A percentile compares a stretch with the other conserved stretches of the same genome.
Evolutionary conservation across 140 eudicot species (phyloP).

Genomic region (Bidens hawaiensis): DNA sequence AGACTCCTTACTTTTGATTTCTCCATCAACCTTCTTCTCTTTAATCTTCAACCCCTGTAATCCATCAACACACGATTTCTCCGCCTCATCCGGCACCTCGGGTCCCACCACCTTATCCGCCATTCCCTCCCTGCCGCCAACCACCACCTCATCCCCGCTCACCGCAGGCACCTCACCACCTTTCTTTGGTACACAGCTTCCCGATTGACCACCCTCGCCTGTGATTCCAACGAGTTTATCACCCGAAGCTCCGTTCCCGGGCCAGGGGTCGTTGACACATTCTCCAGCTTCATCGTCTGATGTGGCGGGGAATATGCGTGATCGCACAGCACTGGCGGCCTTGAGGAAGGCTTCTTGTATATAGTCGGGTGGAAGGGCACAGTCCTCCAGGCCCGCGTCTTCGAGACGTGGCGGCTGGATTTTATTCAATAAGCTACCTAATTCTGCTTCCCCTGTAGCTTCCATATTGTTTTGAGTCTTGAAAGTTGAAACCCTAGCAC

Average conservation of each 20-base stretch:
- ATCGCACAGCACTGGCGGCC: slow-evolving; percentile 77
- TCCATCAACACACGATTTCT: slow-evolving; percentile 59
- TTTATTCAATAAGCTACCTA: slow-evolving; percentile 31
- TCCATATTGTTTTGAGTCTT: slow-evolving; percentile 21
- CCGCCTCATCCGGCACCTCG: slow-evolving; percentile 35
- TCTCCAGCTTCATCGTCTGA: slow-evolving; percentile 45
- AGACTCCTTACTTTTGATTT: slow-evolving; percentile 17
- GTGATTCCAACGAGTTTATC: slow-evolving; percentile 45
- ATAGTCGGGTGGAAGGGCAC: slow-evolving; percentile 83
- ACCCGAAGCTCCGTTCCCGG: slow-evolving; percentile 19
- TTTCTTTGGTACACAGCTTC: slow-evolving; percentile 51
- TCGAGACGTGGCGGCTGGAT: slow-evolving; percentile 71
- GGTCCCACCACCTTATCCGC: slow-evolving; percentile 47
- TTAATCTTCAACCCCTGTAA: slow-evolving; percentile 58
- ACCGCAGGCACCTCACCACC: slow-evolving; percentile 40
- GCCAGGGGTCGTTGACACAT: slow-evolving; percentile 59
- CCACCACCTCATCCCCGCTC: slow-evolving; percentile 42
- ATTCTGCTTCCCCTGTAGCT: slow-evolving; percentile 26
- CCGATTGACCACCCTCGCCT: slow-evolving; percentile 36
- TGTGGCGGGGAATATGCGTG: slow-evolving; percentile 33
- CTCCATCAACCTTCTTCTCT: slow-evolving; percentile 25
- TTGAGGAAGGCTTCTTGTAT: slow-evolving; percentile 83
- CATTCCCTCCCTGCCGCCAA: slow-evolving; percentile 33
- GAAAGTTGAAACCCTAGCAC: slow-evolving; percentile 6
- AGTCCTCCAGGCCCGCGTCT: slow-evolving; percentile 96